These are phyloP conservation scores for Thraustochytrium striatum DNA, from an alignment of 352 stramenopile species.

Conservation along the genomic window DNA sequence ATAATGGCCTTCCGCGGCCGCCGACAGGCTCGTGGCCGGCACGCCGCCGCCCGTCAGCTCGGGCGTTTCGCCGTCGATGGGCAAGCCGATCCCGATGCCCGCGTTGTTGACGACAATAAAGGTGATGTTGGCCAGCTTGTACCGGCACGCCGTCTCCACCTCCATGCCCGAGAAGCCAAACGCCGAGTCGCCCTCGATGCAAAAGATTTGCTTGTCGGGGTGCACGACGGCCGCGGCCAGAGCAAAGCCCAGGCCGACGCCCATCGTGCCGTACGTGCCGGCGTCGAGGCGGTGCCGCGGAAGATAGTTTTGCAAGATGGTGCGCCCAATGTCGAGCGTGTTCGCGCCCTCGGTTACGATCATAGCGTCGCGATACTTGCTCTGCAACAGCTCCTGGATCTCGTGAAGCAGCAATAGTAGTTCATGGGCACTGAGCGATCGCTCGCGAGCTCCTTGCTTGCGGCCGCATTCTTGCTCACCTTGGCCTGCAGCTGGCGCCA, in stretches of 20 bases:
- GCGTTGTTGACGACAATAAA: slow-evolving; percentile 52
- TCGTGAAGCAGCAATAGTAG: slow-evolving; percentile 45
- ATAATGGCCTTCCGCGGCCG: neutral
- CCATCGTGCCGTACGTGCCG: slow-evolving; percentile 52
- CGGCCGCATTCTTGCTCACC: slow-evolving; percentile 9
- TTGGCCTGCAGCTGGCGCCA: slow-evolving; percentile 14
- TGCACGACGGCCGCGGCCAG: slow-evolving; percentile 44
- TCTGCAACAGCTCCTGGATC: slow-evolving; percentile 39
- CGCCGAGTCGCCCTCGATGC: slow-evolving; percentile 49
- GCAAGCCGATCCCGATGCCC: slow-evolving; percentile 45
- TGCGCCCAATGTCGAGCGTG: slow-evolving; percentile 51
- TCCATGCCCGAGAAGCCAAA: slow-evolving; percentile 53
- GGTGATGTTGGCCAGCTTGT: slow-evolving; percentile 46
- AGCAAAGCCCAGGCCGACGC: slow-evolving; percentile 47
- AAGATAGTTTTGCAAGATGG: slow-evolving; percentile 50
- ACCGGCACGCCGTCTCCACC: slow-evolving; percentile 41
- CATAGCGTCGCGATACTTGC: slow-evolving; percentile 45
- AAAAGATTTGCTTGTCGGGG: slow-evolving; percentile 27
- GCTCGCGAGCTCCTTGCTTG: slow-evolving; percentile 25
- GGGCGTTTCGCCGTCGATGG: neutral
- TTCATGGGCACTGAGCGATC: slow-evolving; percentile 48
- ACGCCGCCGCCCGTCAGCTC: slow-evolving; percentile 21
- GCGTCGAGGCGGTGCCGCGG: slow-evolving; percentile 45
- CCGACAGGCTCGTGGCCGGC: slow-evolving; percentile 30
- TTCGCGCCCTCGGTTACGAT: slow-evolving; percentile 50